A percentile compares a stretch with the other conserved stretches of the same genome.
phyloP scores from a whole-genome alignment of 495 filamentous ascomycete species.

The Tuber umbilicatum region DNA sequence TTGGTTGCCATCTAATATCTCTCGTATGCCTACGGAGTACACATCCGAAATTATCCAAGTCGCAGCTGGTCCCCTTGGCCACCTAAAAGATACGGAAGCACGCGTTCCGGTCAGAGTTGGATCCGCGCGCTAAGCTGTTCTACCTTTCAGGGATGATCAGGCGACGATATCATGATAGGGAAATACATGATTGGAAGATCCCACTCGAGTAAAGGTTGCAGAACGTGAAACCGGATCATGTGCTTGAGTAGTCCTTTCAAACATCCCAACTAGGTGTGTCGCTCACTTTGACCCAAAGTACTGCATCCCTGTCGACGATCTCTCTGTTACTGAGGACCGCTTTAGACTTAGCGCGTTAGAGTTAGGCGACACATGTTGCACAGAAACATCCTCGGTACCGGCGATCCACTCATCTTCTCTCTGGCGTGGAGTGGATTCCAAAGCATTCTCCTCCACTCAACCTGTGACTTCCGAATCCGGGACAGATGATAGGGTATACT shows the following conservation, averaged over 20 bases:
- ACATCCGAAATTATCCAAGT: too few species aligned
- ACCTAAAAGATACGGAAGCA: too few species aligned
- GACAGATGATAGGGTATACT: constrained; percentile 98
- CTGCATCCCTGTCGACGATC: constrained; percentile 81
- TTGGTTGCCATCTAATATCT: too few species aligned
- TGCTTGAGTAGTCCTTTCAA: constrained; percentile 77
- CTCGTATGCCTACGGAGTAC: too few species aligned
- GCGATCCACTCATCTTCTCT: constrained; percentile 93
- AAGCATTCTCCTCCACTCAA: constrained; percentile 83
- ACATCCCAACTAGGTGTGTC: constrained; percentile 85
- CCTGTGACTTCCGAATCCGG: constrained; percentile 81
- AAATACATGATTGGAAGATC: constrained; percentile 69
- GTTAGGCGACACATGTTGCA: constrained; percentile 98
- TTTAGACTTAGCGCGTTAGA: constrained; percentile 91
- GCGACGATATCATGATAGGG: too few species aligned
- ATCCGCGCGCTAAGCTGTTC: too few species aligned
- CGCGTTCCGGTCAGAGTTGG: too few species aligned
- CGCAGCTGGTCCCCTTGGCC: too few species aligned
- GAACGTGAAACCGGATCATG: constrained; percentile 88
- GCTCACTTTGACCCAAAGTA: constrained; percentile 73
- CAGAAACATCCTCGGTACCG: constrained; percentile 96
- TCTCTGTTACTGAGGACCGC: constrained; percentile 84
- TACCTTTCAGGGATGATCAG: too few species aligned
- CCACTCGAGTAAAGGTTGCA: constrained; percentile 71
- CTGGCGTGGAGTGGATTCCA: constrained; percentile 97